phyloP scores from a whole-genome alignment of 345 rosid genomes.

The Hibiscus tridactylites region DNA sequence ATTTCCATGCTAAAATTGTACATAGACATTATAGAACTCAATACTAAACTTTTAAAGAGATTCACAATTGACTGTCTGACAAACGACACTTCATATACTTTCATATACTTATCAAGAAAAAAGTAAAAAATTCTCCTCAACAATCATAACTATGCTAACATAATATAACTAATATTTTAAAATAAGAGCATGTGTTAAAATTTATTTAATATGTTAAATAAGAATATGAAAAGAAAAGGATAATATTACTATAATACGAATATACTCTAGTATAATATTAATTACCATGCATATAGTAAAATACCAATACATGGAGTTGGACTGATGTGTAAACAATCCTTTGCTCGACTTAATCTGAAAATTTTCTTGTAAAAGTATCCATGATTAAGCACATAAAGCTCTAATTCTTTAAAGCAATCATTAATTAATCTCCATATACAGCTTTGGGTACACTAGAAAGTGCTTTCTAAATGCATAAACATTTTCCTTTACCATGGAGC shows the following conservation, averaged over 20 bases:
- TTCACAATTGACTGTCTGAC: too few species aligned
- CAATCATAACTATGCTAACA: too few species aligned
- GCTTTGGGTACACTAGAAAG: background rate
- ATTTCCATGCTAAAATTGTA: too few species aligned
- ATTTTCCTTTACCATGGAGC: background rate
- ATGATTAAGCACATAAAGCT: slow-evolving; percentile 9
- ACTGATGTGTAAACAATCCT: background rate
- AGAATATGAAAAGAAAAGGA: background rate
- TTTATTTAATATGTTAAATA: too few species aligned
- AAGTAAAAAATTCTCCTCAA: too few species aligned
- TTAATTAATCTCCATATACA: background rate
- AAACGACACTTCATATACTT: too few species aligned
- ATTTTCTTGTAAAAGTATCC: background rate
- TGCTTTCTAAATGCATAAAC: background rate
- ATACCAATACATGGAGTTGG: background rate
- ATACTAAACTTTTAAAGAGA: too few species aligned
- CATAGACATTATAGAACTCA: too few species aligned
- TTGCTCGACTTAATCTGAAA: background rate
- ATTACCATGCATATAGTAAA: background rate
- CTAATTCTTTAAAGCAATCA: background rate
- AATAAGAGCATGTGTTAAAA: too few species aligned
- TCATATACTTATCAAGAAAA: too few species aligned
- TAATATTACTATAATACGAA: background rate
- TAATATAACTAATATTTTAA: too few species aligned
- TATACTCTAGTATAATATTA: background rate